phyloP scores from a whole-genome alignment of 768 basidiomycete species.

The Fomitopsis serialis region DNA sequence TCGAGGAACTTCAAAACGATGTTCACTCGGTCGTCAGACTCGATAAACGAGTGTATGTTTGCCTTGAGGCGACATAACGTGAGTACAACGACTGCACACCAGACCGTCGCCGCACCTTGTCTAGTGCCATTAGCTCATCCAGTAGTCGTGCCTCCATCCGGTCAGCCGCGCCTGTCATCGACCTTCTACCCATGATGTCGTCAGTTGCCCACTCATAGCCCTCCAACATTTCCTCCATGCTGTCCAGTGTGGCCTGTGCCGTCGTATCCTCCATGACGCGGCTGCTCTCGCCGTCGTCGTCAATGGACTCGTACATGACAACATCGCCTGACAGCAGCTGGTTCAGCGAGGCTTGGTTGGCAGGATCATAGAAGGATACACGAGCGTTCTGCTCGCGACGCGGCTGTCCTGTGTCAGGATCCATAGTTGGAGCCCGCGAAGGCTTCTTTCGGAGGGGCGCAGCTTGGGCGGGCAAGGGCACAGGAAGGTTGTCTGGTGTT shows the following conservation, averaged over 20 bases:
- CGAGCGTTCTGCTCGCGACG: conserved; percentile 65
- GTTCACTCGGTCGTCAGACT: conserved; percentile 87
- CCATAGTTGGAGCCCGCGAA: conserved; percentile 8
- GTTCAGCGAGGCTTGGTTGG: conserved; percentile 70
- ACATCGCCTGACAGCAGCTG: conserved; percentile 49
- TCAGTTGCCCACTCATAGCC: conserved; percentile 96
- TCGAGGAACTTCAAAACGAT: conserved; percentile 86
- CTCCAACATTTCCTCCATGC: conserved; percentile 98
- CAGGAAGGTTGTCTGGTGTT: conserved; percentile 2
- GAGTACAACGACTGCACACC: background rate
- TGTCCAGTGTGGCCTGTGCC: conserved; percentile 77
- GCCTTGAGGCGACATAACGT: conserved; percentile 47
- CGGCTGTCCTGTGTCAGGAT: conserved; percentile 25
- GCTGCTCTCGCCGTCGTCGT: conserved; percentile 37
- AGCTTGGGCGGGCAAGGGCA: background rate
- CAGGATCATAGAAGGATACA: conserved; percentile 78
- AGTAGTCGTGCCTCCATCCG: conserved; percentile 85
- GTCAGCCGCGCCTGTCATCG: conserved; percentile 73
- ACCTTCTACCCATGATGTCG: conserved; percentile 61
- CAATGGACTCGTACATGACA: conserved; percentile 29
- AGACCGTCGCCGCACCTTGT: conserved; percentile 55
- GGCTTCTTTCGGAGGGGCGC: conserved; percentile 3
- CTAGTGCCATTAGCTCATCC: conserved; percentile 88
- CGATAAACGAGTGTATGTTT: conserved; percentile 95
- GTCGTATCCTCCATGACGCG: conserved; percentile 54